A percentile compares a stretch with the other conserved stretches of the same genome.
Evolutionary conservation across 768 basidiomycete genomes (phyloP).

Genomic region (Cyclocybe aegerita): DNA sequence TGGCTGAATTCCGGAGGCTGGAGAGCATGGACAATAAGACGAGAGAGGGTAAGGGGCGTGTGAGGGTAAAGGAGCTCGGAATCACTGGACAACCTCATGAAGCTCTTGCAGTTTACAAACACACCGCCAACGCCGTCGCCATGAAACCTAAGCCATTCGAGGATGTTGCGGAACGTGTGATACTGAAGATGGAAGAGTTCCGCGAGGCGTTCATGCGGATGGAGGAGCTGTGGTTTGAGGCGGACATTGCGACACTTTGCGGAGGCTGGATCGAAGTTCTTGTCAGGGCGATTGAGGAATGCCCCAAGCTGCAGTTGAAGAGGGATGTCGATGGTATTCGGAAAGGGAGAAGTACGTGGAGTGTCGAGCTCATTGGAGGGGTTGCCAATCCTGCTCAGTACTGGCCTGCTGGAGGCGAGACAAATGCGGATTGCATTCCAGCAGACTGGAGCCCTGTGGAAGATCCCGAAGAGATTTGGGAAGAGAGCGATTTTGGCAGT

Average conservation of each 20-base stretch:
- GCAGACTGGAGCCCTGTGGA: constrained; percentile 46
- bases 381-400: constrained; percentile 23
- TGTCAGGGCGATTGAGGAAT: constrained; percentile 44
- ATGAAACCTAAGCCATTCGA: constrained; percentile 38
- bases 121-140: constrained; percentile 50
- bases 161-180: constrained; percentile 50
- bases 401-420: constrained; percentile 30
- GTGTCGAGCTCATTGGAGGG: constrained; percentile 43
- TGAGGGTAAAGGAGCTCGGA: constrained; percentile 24
- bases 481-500: constrained; percentile 25
- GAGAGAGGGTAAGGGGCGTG: constrained; percentile 39
- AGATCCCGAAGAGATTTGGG: constrained; percentile 24
- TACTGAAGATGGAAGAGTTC: constrained; percentile 53
- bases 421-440: constrained; percentile 40
- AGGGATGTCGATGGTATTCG: constrained; percentile 31
- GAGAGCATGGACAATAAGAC: constrained; percentile 29
- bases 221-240: constrained; percentile 51
- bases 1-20: constrained; percentile 58
- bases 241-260: constrained; percentile 45
- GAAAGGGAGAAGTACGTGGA: constrained; percentile 37
- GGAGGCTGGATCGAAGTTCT: constrained; percentile 64
- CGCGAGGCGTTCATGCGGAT: constrained; percentile 48
- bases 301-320: constrained; percentile 37
- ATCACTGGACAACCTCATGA: constrained; percentile 36
- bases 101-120: constrained; percentile 46